phyloP scores from a whole-genome alignment of 164 flowering plant species.

The Brasenia schreberi region DNA sequence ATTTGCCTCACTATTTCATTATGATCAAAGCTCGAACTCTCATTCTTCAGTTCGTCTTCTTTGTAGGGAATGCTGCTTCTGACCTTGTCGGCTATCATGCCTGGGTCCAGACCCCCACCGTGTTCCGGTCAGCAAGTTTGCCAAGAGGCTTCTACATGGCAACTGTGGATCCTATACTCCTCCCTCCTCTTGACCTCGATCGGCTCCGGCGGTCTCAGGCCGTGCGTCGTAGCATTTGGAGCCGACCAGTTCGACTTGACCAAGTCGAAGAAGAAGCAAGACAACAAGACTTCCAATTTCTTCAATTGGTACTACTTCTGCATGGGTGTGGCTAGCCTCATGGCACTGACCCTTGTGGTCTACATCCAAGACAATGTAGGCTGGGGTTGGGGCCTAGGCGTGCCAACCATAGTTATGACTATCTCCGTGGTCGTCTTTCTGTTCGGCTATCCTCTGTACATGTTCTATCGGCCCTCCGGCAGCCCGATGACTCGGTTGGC shows the following conservation, averaged over 20 bases:
- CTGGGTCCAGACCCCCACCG: constrained; percentile 38
- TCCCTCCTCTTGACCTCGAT: constrained; percentile 45
- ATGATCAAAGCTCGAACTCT: no score
- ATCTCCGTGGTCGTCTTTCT: constrained; percentile 39
- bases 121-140: constrained; percentile 34
- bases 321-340: constrained; percentile 47
- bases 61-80: constrained; percentile 45
- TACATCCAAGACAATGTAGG: constrained; percentile 64
- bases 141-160: constrained; percentile 37
- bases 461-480: constrained; percentile 35
- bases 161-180: constrained; percentile 42
- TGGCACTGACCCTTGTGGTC: constrained; percentile 47
- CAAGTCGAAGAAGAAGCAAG: constrained; percentile 14
- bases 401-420: constrained; percentile 50
- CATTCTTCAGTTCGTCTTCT: no score
- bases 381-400: constrained; percentile 73
- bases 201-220: constrained; percentile 52
- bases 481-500: constrained; percentile 44
- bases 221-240: constrained; percentile 55
- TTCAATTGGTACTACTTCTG: constrained; percentile 57
- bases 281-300: constrained; percentile 28
- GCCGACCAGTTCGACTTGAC: constrained; percentile 62
- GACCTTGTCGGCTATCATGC: constrained; percentile 40
- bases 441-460: constrained; percentile 35
- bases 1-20: no score